Conservation (phyloP, 2,329 filamentous ascomycete genomes). For the Calonectria multiphialidica region DNA sequence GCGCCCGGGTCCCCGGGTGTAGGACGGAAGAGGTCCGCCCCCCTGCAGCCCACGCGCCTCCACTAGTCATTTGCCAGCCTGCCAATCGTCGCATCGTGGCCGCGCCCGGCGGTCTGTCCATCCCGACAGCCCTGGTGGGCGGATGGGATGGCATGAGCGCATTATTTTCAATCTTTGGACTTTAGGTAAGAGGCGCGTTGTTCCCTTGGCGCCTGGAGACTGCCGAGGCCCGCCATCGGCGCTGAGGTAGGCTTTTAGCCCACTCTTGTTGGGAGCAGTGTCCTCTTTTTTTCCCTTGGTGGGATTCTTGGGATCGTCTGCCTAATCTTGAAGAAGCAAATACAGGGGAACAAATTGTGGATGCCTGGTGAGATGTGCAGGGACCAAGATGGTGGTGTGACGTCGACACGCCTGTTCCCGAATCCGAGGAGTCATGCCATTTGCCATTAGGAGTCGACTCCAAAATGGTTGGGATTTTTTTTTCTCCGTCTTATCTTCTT, state of each 20-base stretch:
- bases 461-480: neutral
- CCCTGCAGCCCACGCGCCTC: neutral
- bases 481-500: neutral
- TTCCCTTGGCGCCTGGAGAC: too few relatives aligned
- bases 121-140: neutral
- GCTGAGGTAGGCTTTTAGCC: neutral
- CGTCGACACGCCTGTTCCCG: neutral
- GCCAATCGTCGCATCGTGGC: neutral
- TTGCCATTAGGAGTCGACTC: neutral
- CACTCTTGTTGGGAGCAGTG: neutral
- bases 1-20: neutral
- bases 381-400: conserved; percentile 4
- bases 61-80: neutral
- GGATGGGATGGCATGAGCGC: neutral
- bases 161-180: neutral
- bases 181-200: neutral
- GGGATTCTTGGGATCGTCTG: neutral
- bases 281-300: neutral
- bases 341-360: neutral
- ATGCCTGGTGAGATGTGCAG: neutral
- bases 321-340: neutral
- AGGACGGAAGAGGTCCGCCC: neutral
- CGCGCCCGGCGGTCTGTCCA: neutral
- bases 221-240: neutral
- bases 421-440: neutral